Evolutionary conservation across 1,139 yeast genomes (phyloP).

Genomic region (Scheffersomyces parashehatae): DNA sequence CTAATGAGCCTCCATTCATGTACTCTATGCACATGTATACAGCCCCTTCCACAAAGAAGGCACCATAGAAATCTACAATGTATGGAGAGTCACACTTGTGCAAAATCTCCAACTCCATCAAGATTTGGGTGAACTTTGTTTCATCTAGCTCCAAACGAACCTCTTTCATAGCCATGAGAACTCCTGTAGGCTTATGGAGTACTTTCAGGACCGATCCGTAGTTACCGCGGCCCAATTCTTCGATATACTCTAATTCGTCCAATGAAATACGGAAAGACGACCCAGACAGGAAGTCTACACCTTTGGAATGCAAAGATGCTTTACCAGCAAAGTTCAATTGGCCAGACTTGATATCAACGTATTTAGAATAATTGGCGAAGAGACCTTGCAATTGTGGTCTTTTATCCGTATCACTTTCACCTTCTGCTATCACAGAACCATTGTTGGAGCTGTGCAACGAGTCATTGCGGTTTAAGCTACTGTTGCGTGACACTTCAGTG

Average conservation of each 20-base stretch:
- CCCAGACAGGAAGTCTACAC: constrained; percentile 88
- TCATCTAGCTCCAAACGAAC: constrained; percentile 91
- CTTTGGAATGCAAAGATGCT: constrained; percentile 87
- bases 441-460: constrained; percentile 4
- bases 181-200: constrained; percentile 89
- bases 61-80: constrained; percentile 95
- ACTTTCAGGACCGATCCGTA: constrained; percentile 95
- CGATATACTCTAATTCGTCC: constrained; percentile 80
- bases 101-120: constrained; percentile 92
- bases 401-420: constrained; percentile 5
- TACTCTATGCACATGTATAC: constrained; percentile 98
- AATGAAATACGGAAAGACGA: constrained; percentile 82
- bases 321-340: constrained; percentile 90
- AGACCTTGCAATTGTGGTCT: constrained; percentile 48
- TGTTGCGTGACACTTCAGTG: not conserved
- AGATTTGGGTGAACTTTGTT: constrained; percentile 83
- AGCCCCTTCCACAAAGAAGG: constrained; percentile 95
- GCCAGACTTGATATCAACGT: constrained; percentile 89
- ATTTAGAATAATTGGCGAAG: constrained; percentile 82
- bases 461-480: not conserved
- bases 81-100: constrained; percentile 89
- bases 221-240: constrained; percentile 91
- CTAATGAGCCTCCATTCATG: constrained; percentile 97
- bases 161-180: constrained; percentile 96
- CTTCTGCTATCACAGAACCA: not conserved